Conservation (phyloP, 2,329 filamentous ascomycete species). For the Sporothrix humicola region DNA sequence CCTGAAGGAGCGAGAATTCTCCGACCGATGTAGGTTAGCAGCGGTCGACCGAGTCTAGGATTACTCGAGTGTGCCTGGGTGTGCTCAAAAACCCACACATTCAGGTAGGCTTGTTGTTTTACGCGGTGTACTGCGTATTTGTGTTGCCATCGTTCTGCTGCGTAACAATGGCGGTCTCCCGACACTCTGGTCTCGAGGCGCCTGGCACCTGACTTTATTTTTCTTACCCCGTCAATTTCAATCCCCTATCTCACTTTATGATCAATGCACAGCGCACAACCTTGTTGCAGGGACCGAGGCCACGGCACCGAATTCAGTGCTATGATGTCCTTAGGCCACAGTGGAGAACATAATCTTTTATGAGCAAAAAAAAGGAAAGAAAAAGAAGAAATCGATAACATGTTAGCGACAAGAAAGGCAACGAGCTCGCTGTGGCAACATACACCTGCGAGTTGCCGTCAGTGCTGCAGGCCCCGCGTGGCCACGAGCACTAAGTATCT, state of each 20-base stretch:
- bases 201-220: constrained; percentile 2
- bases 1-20: background rate
- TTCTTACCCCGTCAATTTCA: background rate
- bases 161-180: background rate
- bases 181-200: constrained; percentile 16
- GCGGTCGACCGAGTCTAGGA: background rate
- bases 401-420: background rate
- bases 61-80: background rate
- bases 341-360: background rate
- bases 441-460: background rate
- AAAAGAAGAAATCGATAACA: background rate
- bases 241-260: background rate
- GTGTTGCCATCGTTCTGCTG: background rate
- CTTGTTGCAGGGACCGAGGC: background rate
- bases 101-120: background rate
- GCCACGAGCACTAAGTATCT: background rate
- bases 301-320: background rate
- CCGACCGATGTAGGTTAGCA: background rate
- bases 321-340: background rate
- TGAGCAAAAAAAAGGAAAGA: background rate
- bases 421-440: background rate
- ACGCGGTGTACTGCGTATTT: background rate
- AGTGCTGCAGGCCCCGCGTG: background rate
- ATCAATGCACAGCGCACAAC: background rate
- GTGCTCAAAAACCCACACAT: background rate